phyloP scores from a whole-genome alignment of 306 rosid species.

The Clitoria ternatea region DNA sequence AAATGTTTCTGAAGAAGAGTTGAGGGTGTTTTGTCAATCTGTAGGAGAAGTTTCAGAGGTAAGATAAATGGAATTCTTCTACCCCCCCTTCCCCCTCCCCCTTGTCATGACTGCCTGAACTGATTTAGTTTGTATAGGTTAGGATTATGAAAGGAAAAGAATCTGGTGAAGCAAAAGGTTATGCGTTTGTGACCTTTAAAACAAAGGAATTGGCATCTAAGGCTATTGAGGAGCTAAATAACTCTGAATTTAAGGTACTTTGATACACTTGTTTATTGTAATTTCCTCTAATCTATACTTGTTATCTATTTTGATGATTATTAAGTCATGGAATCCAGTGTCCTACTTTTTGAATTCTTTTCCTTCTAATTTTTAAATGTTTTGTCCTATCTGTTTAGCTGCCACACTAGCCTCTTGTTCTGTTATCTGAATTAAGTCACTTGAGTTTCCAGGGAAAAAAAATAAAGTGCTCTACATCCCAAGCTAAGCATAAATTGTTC shows the following conservation, averaged over 20 bases:
- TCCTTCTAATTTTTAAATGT: neutral
- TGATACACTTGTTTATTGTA: neutral
- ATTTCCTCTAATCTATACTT: conserved; percentile 1
- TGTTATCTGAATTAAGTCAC: neutral
- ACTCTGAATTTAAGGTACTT: conserved; percentile 53
- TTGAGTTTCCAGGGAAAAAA: conserved; percentile 48
- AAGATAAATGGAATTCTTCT: conserved; percentile 17
- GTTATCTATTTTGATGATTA: neutral
- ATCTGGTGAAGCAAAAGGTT: conserved; percentile 46
- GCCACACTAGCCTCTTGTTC: neutral
- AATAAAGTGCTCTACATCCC: conserved; percentile 59
- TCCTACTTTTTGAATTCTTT: neutral
- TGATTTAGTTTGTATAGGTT: conserved; percentile 42
- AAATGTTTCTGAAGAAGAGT: conserved; percentile 53
- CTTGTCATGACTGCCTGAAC: neutral
- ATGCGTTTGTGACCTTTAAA: conserved; percentile 70
- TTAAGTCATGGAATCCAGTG: neutral
- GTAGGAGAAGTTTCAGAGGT: conserved; percentile 72
- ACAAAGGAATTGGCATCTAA: conserved; percentile 62
- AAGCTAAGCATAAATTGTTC: conserved; percentile 60
- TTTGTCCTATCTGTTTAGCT: neutral
- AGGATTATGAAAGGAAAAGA: conserved; percentile 69
- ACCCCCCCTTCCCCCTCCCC: neutral
- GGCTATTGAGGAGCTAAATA: conserved; percentile 61
- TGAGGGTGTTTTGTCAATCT: conserved; percentile 56